phyloP scores from a whole-genome alignment of 441 rosid genomes.

The Hura crepitans region DNA sequence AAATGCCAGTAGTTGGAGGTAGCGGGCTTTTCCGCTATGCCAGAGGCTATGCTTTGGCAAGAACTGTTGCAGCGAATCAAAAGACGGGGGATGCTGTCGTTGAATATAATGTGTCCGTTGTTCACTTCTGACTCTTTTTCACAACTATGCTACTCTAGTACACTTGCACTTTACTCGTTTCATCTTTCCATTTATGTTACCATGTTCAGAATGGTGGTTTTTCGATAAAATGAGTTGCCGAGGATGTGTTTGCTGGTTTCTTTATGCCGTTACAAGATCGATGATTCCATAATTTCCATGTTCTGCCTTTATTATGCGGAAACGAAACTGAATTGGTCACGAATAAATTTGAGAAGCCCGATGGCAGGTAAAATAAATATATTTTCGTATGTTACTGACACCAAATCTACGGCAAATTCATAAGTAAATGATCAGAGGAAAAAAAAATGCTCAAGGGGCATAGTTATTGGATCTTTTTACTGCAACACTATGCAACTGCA shows the following conservation, averaged over 20 bases:
- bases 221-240: background rate
- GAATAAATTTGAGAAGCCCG: too few species aligned
- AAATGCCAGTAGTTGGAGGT: conserved; percentile 43
- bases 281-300: too few species aligned
- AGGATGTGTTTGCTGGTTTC: too few species aligned
- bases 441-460: background rate
- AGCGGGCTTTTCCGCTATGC: conserved; percentile 33
- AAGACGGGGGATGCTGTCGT: conserved; percentile 36
- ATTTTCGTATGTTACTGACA: too few species aligned
- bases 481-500: conserved; percentile 28
- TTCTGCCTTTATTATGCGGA: too few species aligned
- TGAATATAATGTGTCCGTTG: conserved; percentile 34
- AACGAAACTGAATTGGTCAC: too few species aligned
- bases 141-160: background rate
- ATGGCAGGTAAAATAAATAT: too few species aligned
- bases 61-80: conserved; percentile 23
- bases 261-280: too few species aligned
- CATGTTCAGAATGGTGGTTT: background rate
- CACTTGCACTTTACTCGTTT: background rate
- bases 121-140: conserved; percentile 26
- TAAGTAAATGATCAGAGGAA: background rate
- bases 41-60: conserved; percentile 39
- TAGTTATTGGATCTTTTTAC: conserved; percentile 14
- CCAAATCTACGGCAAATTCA: background rate
- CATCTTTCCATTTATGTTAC: background rate